Evolutionary conservation across 2,329 filamentous ascomycete genomes (phyloP), one percentile per base, ranked within the genome.

Genomic region (Karstenula rhodostoma): DNA sequence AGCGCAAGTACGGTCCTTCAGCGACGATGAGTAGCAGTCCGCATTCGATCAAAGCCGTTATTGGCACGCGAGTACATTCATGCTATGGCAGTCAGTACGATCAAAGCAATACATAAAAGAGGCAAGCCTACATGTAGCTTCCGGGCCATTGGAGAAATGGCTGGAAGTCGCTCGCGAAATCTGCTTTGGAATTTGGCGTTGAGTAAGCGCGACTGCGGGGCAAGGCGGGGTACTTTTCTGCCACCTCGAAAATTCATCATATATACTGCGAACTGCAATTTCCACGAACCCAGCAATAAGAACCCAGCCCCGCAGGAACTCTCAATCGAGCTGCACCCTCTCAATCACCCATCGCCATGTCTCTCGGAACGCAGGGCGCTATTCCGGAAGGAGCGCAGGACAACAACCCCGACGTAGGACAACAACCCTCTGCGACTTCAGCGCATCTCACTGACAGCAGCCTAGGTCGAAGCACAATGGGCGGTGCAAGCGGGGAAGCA

Each of bases 401-500:
- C 37, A 86, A 90, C 74, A 92, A 92, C 79, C 83, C 89, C 78
- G 88, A 90, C 80, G 87, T 88, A 79, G 68, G 89, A 8, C 37
- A 53, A 55, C 56, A 53, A 55, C 56, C 35, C 52, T 56, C 52
- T 42, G 9, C 35, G 22, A 57, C 54, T 33, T 10, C 35, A 58
- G 29, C 54, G 51, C 55, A 60, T 59, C 48, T 56, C 61, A 62
- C 75, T 79, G 56, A 75, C 64, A 29, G 57, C 57, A 33, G 7
- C 9, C 44, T 67, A 96, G 92, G 97, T 99, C 78, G 95, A 99
- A 86, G 97, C 97, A 86, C 95, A 98, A 80, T 99, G 99, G 74
- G 95, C 95, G 32, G 95, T 99, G 72, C 98, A 98, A 85, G 94
- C 90, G 54, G 95, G 98, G 40, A 92, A 97, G 80, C 95, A 99